Base-by-base conservation (phyloP, 176 grass and related monocot species). In the Oryza rufipogon region DNA sequence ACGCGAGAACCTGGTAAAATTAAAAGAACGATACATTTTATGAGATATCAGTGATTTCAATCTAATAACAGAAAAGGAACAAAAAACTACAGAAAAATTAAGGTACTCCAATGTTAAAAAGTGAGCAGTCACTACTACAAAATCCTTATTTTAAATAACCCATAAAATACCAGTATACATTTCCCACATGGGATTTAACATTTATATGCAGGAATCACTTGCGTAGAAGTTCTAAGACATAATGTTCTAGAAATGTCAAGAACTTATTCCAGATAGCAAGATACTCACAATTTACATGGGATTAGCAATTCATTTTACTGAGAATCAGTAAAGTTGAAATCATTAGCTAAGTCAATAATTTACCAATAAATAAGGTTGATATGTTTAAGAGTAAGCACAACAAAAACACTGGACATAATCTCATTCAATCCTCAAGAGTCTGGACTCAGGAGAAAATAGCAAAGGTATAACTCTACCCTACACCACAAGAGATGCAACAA, bases 1-100 rank as follows among this genome's bases (percentile, higher is more conserved):
- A 79, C 63, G 74, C 76, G 60, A 47, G 80, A 83, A 86, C 84
- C 84, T 90, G 74, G 36, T 49, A 25, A 69, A 74, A 75, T 41
- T 23, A 79, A 47, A 72, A 78, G 73, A 30, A 39, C 12, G 41
- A 65, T 10, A 78, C 32, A 73, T 17, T 11, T 5, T 49, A 73
- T 67, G 54, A 33, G 14, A 26, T 70, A 70, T 42, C 23, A 71
- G 25, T 56, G 64, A 49, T 47, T 74, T 9, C 54, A 38, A 39
- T 74, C 39, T 47, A 48, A 11, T 30, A 83, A 88, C 19, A 34
- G 42, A 68, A 66, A 66, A 66, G 6, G 6, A 58, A 58, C 17
- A 19, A 60, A 66, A 52, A 26, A 70, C 10, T 69, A 16, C 9
- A 81, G 2, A 70, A 56, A 70, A 58, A 48, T 41, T 71, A 61